A percentile compares a stretch with the other conserved stretches of the same genome.
Evolutionary conservation across 306 rosid species (phyloP).

Genomic region (Ormosia semicastrata): DNA sequence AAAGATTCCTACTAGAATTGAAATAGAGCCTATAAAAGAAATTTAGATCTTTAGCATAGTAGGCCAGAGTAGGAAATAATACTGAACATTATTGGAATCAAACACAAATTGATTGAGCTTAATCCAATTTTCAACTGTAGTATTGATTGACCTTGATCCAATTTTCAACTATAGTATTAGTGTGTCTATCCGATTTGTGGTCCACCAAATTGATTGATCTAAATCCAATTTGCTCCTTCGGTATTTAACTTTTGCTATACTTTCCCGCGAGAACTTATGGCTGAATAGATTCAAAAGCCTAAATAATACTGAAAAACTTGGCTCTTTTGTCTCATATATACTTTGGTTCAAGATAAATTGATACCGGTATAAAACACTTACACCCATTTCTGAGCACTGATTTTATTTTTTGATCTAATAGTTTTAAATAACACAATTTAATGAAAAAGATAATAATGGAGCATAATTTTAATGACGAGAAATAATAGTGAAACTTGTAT

Average conservation of each 20-base stretch:
- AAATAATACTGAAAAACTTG: neutral
- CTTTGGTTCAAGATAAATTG: too few relatives aligned
- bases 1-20: slow-evolving; percentile 29
- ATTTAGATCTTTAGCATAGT: slow-evolving; percentile 38
- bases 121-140: neutral
- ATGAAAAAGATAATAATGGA: too few relatives aligned
- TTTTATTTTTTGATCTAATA: too few relatives aligned
- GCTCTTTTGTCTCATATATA: neutral
- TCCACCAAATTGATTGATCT: slow-evolving; percentile 18
- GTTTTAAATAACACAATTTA: too few relatives aligned
- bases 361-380: too few relatives aligned
- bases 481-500: too few relatives aligned
- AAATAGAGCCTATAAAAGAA: slow-evolving; percentile 24
- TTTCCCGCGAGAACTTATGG: neutral
- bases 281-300: neutral
- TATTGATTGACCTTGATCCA: neutral
- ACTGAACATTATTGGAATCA: too few relatives aligned
- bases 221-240: slow-evolving; percentile 16
- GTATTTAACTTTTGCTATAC: slow-evolving; percentile 13
- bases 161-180: neutral
- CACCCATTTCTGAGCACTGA: too few relatives aligned
- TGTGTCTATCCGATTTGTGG: slow-evolving; percentile 3
- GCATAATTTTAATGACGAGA: too few relatives aligned
- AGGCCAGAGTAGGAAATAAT: slow-evolving; percentile 15
- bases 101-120: neutral